Conservation (phyloP, 176 grass and related monocot species). For the Lolium multiflorum region DNA sequence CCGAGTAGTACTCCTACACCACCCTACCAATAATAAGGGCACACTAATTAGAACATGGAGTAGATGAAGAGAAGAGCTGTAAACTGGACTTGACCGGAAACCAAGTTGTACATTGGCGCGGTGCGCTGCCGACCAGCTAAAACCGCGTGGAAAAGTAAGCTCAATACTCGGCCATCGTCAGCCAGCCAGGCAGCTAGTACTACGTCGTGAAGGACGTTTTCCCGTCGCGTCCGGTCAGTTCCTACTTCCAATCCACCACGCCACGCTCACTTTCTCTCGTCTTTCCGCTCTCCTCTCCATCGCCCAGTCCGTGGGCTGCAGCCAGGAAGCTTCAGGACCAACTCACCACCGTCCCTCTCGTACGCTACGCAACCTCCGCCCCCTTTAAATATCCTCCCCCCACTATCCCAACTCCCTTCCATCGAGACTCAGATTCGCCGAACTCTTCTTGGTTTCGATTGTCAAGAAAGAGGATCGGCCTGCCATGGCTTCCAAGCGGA, state of each 20-base stretch:
- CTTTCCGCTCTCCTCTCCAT: background rate
- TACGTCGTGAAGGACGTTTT: background rate
- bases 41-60: no score
- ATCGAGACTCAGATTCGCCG: conserved; percentile 8
- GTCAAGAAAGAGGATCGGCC: background rate
- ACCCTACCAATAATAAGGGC: no score
- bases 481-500: conserved; percentile 65
- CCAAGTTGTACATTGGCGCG: background rate
- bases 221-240: background rate
- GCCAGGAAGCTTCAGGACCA: conserved; percentile 23
- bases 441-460: background rate
- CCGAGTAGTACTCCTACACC: no score
- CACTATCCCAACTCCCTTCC: background rate
- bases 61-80: no score
- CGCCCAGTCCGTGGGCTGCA: background rate
- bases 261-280: background rate
- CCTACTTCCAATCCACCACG: background rate
- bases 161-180: background rate
- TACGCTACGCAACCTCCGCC: conserved; percentile 10
- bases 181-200: background rate
- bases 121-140: background rate
- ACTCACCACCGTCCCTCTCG: background rate
- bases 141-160: conserved; percentile 2
- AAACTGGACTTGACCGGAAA: no score
- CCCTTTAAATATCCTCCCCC: background rate